Evolutionary conservation across 768 basidiomycete genomes (phyloP).

Genomic region (Punctularia strigosozonata): DNA sequence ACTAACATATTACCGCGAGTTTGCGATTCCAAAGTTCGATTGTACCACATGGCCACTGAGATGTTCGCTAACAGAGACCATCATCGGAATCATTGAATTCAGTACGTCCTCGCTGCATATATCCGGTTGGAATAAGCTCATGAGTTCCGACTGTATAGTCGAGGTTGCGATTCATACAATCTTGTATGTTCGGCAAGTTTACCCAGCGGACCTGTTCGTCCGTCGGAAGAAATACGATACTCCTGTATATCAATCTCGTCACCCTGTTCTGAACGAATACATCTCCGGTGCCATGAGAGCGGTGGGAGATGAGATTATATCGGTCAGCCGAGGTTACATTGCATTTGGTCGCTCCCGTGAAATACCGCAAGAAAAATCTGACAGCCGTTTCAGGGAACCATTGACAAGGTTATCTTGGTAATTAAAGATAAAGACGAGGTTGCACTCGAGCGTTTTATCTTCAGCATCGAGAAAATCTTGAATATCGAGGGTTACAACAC

Average conservation of each 20-base stretch:
- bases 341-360: not conserved
- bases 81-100: not conserved
- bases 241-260: constrained; percentile 88
- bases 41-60: not conserved
- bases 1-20: not conserved
- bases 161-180: constrained; percentile 92
- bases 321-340: constrained; percentile 25
- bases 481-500: constrained; percentile 58
- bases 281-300: constrained; percentile 81
- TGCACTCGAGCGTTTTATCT: constrained; percentile 83
- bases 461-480: constrained; percentile 77
- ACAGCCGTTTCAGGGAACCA: constrained; percentile 42
- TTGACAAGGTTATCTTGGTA: constrained; percentile 72
- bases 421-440: constrained; percentile 75
- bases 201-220: constrained; percentile 80
- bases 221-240: constrained; percentile 84
- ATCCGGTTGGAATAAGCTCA: not conserved
- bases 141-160: constrained; percentile 33
- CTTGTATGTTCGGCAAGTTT: constrained; percentile 82
- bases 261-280: constrained; percentile 80
- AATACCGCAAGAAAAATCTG: not conserved
- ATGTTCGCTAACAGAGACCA: not conserved
- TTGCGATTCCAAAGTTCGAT: not conserved
- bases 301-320: constrained; percentile 62
- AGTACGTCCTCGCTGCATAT: not conserved